Conservation (phyloP, 768 basidiomycete species). For the Kwoniella dendrophila region DNA sequence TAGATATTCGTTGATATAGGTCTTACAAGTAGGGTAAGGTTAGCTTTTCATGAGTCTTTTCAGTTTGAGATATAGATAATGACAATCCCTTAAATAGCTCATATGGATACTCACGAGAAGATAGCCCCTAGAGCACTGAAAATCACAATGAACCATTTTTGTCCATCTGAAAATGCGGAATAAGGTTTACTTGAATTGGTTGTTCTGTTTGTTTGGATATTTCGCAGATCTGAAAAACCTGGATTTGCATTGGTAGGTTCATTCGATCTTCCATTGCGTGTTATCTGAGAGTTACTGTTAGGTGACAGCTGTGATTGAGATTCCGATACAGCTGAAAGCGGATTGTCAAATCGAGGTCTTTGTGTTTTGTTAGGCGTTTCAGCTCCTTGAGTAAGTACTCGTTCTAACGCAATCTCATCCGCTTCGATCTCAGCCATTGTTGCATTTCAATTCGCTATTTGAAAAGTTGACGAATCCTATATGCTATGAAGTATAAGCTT, state of each 20-base stretch:
- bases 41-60: no score
- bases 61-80: no score
- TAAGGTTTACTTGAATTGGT: slow-evolving; percentile 27
- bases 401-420: slow-evolving; percentile 4
- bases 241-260: not conserved
- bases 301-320: no score
- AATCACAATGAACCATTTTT: slow-evolving; percentile 43
- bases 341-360: no score
- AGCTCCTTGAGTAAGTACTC: not conserved
- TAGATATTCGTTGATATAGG: slow-evolving; percentile 68
- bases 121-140: slow-evolving; percentile 41
- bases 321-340: no score
- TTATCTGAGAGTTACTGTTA: no score
- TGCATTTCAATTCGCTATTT: not conserved
- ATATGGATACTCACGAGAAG: slow-evolving; percentile 56
- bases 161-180: slow-evolving; percentile 27
- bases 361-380: not conserved
- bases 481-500: no score
- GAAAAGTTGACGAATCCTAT: not conserved
- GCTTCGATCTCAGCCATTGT: slow-evolving; percentile 2
- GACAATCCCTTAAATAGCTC: not conserved
- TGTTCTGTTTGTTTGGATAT: slow-evolving; percentile 18
- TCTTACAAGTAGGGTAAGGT: no score
- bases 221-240: slow-evolving; percentile 11
- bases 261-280: not conserved